Evolutionary conservation across 257 asterid species (phyloP), one percentile per base, ranked within the genome.

Genomic region (Solanum pinnatisectum): DNA sequence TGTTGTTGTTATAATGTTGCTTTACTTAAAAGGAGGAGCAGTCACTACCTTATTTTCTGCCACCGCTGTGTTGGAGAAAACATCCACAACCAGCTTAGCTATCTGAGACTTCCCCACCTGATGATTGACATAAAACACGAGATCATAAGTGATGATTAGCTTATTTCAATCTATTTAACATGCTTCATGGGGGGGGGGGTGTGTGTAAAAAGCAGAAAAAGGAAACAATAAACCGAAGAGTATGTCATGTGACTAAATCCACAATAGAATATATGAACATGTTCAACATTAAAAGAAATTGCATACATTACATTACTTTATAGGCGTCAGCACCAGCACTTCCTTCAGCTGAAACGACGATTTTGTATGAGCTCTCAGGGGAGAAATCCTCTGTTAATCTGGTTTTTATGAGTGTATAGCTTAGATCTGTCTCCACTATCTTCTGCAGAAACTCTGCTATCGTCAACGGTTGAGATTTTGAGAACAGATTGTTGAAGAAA

Each of bases 231-330:
- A 56, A n/a, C 27, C 5, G 32, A 68, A 11, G 40, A 25, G 78
- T 37, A 85, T 35, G 46, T 22, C 87, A 8, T 25, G 65, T 39
- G 60, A 3, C 30, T 3, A 83, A 83, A 52, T 83, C 46, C 46
- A 27, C 40, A 27, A 82, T 15, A 82, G 56, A 71, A 71, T 15
- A 5, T 72, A 8, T 16, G 40, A 35, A n/a, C 65, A 56, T 20
- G 82, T 36, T 18, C n/a, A 36, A 36, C 82, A 9, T 73, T 22
- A 73, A 73, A 92, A 87, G 91, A 91, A 89, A 94, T 84, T 87
- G 94, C 96, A 95, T 95, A 94, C 98, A 96, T 96, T 96, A 94
- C 99, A 96, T 96, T 96, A 97, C 99, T 96, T 96, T 97, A 94
- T 92, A 94, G 94, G 93, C 98, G 95, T 90, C 90, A 39, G 85